These are phyloP conservation scores for Smittium culicis DNA, from an alignment of 371 early-diverging fungal genomes.

Conservation along the genomic window DNA sequence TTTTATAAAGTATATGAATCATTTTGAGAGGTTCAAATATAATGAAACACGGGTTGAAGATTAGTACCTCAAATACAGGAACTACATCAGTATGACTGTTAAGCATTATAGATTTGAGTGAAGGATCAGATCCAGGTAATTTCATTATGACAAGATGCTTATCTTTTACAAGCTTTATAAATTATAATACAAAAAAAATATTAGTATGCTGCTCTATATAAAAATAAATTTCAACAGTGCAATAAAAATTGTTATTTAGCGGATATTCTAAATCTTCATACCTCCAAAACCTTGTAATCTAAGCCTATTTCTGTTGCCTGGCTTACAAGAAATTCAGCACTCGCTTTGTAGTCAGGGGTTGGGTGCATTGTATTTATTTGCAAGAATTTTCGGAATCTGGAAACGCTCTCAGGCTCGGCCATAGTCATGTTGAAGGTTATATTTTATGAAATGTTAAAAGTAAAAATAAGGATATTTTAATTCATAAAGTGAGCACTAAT, in stretches of 20 bases:
- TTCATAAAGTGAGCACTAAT: not conserved
- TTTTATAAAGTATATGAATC: no score
- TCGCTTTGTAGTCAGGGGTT: conserved; percentile 50
- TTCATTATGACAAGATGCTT: conserved; percentile 60
- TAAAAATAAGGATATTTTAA: not conserved
- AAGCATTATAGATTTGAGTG: conserved; percentile 42
- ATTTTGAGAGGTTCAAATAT: not conserved
- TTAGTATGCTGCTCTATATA: not conserved
- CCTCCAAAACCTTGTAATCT: conserved; percentile 35
- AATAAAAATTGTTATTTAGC: not conserved
- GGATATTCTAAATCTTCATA: conserved; percentile 8
- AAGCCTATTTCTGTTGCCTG: conserved; percentile 53
- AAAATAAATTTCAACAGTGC: not conserved
- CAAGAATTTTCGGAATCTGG: conserved; percentile 56
- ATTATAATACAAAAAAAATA: not conserved
- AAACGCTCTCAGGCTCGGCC: conserved; percentile 30
- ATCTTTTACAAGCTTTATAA: conserved; percentile 30
- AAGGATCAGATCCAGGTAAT: conserved; percentile 40
- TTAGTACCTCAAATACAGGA: conserved; percentile 40
- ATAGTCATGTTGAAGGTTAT: not conserved
- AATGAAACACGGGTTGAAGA: not conserved
- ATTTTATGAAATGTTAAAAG: not conserved
- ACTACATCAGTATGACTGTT: conserved; percentile 78
- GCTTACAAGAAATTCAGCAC: conserved; percentile 36
- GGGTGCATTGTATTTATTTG: conserved; percentile 69